Evolutionary conservation across 768 basidiomycete species (phyloP).

Genomic region (Macrolepiota dolichaula): DNA sequence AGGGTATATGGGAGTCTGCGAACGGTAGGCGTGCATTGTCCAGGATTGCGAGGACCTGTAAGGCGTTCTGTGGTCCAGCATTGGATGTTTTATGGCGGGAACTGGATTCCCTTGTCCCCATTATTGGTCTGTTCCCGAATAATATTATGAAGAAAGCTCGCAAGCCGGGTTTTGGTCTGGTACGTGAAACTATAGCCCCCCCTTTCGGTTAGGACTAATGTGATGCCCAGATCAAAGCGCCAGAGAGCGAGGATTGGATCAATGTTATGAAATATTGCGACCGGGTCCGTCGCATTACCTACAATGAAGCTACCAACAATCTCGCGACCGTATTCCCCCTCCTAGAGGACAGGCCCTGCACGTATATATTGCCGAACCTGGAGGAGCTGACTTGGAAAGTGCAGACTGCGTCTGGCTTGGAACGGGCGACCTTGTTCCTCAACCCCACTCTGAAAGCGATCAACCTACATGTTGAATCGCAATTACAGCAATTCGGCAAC

Average conservation of each 20-base stretch:
- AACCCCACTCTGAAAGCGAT: slow-evolving; percentile 58
- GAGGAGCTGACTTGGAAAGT: slow-evolving; percentile 70
- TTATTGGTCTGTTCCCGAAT: slow-evolving; percentile 69
- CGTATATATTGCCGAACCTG: slow-evolving; percentile 68
- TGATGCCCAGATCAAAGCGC: slow-evolving; percentile 46
- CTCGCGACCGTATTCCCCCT: slow-evolving; percentile 65
- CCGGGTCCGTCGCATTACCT: slow-evolving; percentile 65
- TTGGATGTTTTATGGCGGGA: slow-evolving; percentile 74
- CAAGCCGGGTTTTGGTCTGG: slow-evolving; percentile 74
- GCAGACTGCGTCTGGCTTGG: slow-evolving; percentile 62
- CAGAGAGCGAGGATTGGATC: slow-evolving; percentile 69
- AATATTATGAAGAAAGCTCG: slow-evolving; percentile 65
- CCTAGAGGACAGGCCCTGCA: slow-evolving; percentile 56
- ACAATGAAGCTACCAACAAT: slow-evolving; percentile 64
- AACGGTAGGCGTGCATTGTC: slow-evolving; percentile 67
- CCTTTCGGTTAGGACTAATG: not conserved
- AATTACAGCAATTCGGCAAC: slow-evolving; percentile 52
- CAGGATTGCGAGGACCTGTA: slow-evolving; percentile 72
- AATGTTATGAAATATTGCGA: slow-evolving; percentile 62
- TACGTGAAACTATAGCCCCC: slow-evolving; percentile 34
- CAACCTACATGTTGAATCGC: slow-evolving; percentile 58
- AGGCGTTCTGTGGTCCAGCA: slow-evolving; percentile 69
- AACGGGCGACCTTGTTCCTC: slow-evolving; percentile 63
- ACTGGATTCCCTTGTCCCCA: slow-evolving; percentile 68
- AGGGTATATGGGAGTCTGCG: slow-evolving; percentile 49